These are phyloP conservation scores for Neurospora terricola DNA, from an alignment of 495 filamentous ascomycete genomes.

Conservation along the genomic window DNA sequence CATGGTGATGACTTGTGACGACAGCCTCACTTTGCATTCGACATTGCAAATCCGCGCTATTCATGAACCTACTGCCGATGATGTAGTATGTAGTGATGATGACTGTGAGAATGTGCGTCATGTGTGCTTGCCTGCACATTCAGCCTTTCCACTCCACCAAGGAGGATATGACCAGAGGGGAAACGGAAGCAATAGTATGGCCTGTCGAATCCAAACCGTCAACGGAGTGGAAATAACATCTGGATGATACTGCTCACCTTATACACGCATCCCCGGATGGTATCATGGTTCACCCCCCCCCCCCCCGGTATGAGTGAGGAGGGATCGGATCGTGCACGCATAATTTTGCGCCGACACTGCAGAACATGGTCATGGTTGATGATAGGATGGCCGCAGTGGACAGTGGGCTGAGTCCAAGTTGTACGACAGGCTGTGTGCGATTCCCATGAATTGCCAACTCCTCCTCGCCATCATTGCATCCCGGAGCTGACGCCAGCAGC, in stretches of 20 bases:
- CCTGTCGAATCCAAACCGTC: neutral
- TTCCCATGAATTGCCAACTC: neutral
- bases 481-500: neutral
- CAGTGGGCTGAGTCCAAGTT: neutral
- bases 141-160: neutral
- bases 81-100: neutral
- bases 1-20: neutral
- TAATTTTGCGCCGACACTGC: neutral
- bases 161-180: neutral
- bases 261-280: neutral
- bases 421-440: neutral
- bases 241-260: neutral
- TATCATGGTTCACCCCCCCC: neutral
- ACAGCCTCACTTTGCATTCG: neutral
- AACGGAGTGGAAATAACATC: neutral
- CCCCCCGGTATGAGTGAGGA: neutral
- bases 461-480: neutral
- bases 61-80: neutral
- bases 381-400: neutral
- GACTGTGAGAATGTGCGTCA: neutral
- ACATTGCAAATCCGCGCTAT: neutral
- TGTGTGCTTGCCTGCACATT: neutral
- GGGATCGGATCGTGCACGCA: neutral
- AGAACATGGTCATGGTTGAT: neutral
- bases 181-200: too few relatives aligned